A percentile compares a stretch with the other conserved stretches of the same genome.
These are phyloP conservation scores for Xylaria palmicola DNA, from an alignment of 495 filamentous ascomycete genomes.

Conservation along the genomic window DNA sequence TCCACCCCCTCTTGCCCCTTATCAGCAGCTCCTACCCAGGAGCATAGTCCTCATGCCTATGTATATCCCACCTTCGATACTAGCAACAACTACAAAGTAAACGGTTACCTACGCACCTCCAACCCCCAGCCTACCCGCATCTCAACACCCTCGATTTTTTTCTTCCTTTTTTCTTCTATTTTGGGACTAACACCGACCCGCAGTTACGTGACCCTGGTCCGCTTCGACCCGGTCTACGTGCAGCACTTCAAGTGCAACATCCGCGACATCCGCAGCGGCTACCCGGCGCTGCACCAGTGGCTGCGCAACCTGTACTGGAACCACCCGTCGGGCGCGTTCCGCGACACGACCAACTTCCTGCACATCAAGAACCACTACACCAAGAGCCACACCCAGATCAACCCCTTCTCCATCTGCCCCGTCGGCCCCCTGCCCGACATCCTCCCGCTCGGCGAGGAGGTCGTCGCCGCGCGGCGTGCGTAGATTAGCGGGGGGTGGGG, in stretches of 20 bases:
- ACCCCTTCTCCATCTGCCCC: constrained; percentile 57
- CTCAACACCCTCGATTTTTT: too few species aligned
- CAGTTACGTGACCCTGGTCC: constrained; percentile 75
- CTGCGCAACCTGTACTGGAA: constrained; percentile 68
- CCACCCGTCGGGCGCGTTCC: constrained; percentile 46
- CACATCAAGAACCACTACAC: constrained; percentile 60
- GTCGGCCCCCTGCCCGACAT: constrained; percentile 66
- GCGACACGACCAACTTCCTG: constrained; percentile 66
- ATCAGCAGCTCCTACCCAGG: too few species aligned
- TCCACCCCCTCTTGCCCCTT: too few species aligned
- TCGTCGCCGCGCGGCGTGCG: constrained; percentile 32
- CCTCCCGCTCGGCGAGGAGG: constrained; percentile 43
- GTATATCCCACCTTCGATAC: too few species aligned
- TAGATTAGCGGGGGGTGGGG: background rate
- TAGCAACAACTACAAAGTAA: too few species aligned
- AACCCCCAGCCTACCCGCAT: too few species aligned
- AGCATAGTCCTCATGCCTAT: too few species aligned
- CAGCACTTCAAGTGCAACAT: constrained; percentile 95
- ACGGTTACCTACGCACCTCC: too few species aligned
- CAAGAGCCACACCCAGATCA: constrained; percentile 52
- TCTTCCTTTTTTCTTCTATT: background rate
- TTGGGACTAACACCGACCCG: background rate
- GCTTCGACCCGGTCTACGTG: constrained; percentile 87
- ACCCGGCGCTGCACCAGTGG: constrained; percentile 68
- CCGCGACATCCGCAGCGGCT: constrained; percentile 75